A percentile compares a stretch with the other conserved stretches of the same genome.
These are phyloP conservation scores for Wickerhamiella cacticola DNA, from an alignment of 805 yeast genomes.

Conservation along the genomic window DNA sequence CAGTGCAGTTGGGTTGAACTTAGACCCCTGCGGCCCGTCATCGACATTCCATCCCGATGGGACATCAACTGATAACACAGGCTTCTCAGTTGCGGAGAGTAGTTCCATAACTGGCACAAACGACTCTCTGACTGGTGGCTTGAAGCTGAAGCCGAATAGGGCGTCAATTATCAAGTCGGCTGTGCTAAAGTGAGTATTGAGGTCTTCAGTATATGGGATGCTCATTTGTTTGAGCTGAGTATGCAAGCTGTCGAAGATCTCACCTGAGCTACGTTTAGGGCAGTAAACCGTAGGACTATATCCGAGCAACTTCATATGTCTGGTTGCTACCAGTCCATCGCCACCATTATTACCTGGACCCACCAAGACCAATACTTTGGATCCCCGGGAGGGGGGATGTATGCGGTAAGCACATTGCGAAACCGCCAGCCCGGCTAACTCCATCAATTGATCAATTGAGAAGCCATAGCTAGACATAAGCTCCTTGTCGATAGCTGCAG, in stretches of 20 bases:
- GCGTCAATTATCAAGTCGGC: slow-evolving; percentile 59
- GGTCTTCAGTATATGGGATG: slow-evolving; percentile 37
- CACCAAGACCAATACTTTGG: slow-evolving; percentile 53
- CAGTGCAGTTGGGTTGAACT: slow-evolving; percentile 51
- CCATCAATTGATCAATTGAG: slow-evolving; percentile 85
- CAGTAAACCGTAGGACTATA: slow-evolving; percentile 66
- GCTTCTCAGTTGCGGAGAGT: slow-evolving; percentile 35
- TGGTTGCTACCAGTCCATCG: slow-evolving; percentile 90
- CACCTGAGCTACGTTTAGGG: slow-evolving; percentile 53
- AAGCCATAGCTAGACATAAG: slow-evolving; percentile 76
- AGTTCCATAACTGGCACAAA: slow-evolving; percentile 41
- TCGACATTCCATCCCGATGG: slow-evolving; percentile 99
- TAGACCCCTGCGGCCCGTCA: slow-evolving; percentile 48
- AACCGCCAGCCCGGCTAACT: slow-evolving; percentile 87
- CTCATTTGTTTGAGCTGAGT: slow-evolving; percentile 56
- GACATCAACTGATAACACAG: slow-evolving; percentile 72
- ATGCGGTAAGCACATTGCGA: slow-evolving; percentile 70
- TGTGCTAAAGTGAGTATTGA: slow-evolving; percentile 29
- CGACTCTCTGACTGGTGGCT: slow-evolving; percentile 76
- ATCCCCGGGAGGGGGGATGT: slow-evolving; percentile 43
- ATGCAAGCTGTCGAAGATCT: slow-evolving; percentile 48
- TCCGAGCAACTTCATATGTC: slow-evolving; percentile 75
- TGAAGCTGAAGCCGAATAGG: slow-evolving; percentile 85
- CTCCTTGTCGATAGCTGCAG: slow-evolving; percentile 71
- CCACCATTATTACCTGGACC: slow-evolving; percentile 98